phyloP scores from a whole-genome alignment of 441 rosid genomes.

The Adansonia grandidieri region DNA sequence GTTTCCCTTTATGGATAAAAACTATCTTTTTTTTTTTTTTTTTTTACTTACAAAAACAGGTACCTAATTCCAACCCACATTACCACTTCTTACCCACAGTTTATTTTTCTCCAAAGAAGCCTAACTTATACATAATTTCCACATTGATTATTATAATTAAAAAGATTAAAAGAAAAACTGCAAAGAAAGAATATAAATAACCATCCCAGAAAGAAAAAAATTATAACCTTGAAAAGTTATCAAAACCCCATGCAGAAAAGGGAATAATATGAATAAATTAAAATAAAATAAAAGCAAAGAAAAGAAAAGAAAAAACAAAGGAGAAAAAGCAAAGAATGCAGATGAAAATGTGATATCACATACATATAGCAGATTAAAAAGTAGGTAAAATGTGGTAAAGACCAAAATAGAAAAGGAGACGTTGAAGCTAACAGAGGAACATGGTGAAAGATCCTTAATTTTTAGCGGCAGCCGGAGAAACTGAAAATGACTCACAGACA shows the following conservation, averaged over 20 bases:
- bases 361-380: not conserved
- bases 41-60: constrained; percentile 19
- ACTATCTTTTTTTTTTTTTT: not conserved
- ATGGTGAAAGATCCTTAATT: constrained; percentile 12
- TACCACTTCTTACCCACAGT: not conserved
- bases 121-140: not conserved
- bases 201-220: not conserved
- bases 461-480: not conserved
- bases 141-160: not conserved
- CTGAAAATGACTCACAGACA: not conserved
- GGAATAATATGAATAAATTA: not conserved
- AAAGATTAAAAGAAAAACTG: too few relatives aligned
- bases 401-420: constrained; percentile 4
- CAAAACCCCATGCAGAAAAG: not conserved
- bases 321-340: not conserved
- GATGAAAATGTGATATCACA: not conserved
- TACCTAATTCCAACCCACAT: constrained; percentile 19
- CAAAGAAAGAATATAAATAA: not conserved
- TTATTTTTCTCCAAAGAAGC: not conserved
- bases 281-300: not conserved
- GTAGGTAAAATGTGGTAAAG: not conserved
- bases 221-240: not conserved
- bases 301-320: not conserved
- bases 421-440: constrained; percentile 14
- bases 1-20: not conserved